Percentiles rank a stretch among this genome's conserved stretches.
phyloP scores from a whole-genome alignment of 2,329 filamentous ascomycete genomes.

The Penicillium sclerotiorum region DNA sequence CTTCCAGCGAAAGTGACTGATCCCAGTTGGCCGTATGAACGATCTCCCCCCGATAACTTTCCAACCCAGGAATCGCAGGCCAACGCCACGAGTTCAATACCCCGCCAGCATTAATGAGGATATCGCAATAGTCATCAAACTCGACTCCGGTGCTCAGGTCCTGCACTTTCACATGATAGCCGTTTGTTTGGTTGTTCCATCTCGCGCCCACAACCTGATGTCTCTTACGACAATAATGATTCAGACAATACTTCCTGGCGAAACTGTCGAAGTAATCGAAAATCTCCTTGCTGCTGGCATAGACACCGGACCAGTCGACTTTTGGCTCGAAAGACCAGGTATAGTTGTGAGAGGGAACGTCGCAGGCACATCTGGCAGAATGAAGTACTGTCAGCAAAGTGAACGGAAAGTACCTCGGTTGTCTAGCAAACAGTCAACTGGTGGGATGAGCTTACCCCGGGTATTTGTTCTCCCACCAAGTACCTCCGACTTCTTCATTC shows the following conservation, averaged over 20 bases:
- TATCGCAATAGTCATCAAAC: slow-evolving; percentile 11
- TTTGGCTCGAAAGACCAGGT: slow-evolving; percentile 48
- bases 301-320: slow-evolving; percentile 40
- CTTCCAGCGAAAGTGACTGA: neutral
- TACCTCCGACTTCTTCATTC: slow-evolving; percentile 36
- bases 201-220: slow-evolving; percentile 27
- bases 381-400: no score
- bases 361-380: slow-evolving; percentile 38
- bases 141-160: slow-evolving; percentile 4
- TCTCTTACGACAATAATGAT: slow-evolving; percentile 30
- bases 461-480: slow-evolving; percentile 38
- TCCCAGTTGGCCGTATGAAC: neutral
- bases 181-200: slow-evolving; percentile 32
- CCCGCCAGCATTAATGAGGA: slow-evolving; percentile 16
- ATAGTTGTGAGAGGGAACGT: slow-evolving; percentile 39
- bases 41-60: neutral
- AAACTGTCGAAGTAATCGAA: slow-evolving; percentile 30
- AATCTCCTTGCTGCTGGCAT: slow-evolving; percentile 20
- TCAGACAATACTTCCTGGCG: slow-evolving; percentile 27
- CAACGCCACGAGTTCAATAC: slow-evolving; percentile 13
- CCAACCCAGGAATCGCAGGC: neutral
- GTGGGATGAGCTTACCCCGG: slow-evolving; percentile 31
- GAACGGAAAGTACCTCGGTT: no score
- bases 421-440: neutral
- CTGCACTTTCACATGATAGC: slow-evolving; percentile 32